Evolutionary conservation across 176 grass and related monocot species (phyloP).

Genomic region (Phyllostachys edulis): DNA sequence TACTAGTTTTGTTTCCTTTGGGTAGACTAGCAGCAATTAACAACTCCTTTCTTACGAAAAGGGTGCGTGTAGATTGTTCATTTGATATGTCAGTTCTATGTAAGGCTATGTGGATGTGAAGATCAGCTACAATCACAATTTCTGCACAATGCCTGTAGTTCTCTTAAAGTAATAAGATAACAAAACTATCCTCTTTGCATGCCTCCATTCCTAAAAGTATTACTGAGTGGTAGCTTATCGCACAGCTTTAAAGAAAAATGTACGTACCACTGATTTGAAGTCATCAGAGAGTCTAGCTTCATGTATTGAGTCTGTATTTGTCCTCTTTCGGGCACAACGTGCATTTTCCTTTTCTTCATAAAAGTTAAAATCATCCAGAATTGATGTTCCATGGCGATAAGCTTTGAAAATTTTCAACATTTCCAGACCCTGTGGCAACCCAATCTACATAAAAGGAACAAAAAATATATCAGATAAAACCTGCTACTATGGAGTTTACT

Average conservation of each 20-base stretch:
- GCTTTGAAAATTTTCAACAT: conserved; percentile 77
- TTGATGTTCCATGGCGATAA: conserved; percentile 39
- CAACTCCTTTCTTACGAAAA: background rate
- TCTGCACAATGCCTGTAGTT: background rate
- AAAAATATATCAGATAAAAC: background rate
- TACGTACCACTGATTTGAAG: conserved; percentile 39
- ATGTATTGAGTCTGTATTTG: conserved; percentile 20
- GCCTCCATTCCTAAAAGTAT: background rate
- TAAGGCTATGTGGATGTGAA: background rate
- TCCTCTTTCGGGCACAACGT: conserved; percentile 28
- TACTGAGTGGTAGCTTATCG: background rate
- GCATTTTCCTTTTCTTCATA: conserved; percentile 55
- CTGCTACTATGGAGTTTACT: background rate
- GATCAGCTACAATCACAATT: background rate
- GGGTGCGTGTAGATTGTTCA: background rate
- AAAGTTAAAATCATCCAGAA: conserved; percentile 70
- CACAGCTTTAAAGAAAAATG: background rate
- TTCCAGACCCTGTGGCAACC: conserved; percentile 67
- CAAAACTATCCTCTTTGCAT: background rate
- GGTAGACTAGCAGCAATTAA: background rate
- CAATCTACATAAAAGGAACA: conserved; percentile 50
- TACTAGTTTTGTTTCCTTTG: background rate
- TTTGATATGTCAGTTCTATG: background rate
- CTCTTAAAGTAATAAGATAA: conserved; percentile 1
- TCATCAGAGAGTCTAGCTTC: conserved; percentile 32